These are phyloP conservation scores for Mentha longifolia DNA, from an alignment of 257 asterid species.

Conservation along the genomic window DNA sequence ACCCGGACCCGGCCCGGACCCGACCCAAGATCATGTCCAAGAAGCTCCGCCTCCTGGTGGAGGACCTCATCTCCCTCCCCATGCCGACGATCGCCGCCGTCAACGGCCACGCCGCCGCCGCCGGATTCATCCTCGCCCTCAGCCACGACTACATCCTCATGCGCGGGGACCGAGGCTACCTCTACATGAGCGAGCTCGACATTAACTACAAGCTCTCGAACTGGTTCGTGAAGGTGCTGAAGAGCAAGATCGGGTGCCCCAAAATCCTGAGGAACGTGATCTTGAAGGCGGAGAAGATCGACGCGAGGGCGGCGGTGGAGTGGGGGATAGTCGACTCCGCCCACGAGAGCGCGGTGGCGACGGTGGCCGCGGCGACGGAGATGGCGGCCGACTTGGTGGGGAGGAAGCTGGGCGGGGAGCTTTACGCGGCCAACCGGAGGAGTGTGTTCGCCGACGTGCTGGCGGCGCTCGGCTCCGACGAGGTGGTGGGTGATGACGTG, in stretches of 20 bases:
- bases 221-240: constrained; percentile 56
- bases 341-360: constrained; percentile 49
- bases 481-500: constrained; percentile 34
- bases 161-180: constrained; percentile 60
- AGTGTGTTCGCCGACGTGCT: constrained; percentile 41
- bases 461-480: constrained; percentile 43
- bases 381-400: constrained; percentile 49
- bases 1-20: constrained; percentile 27
- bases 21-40: constrained; percentile 44
- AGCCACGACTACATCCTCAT: constrained; percentile 66
- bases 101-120: constrained; percentile 68
- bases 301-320: constrained; percentile 49
- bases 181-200: constrained; percentile 71
- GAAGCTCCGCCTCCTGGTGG: constrained; percentile 55
- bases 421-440: constrained; percentile 52
- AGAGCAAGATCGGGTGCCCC: constrained; percentile 46
- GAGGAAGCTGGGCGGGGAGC: constrained; percentile 51
- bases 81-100: constrained; percentile 88
- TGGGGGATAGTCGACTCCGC: constrained; percentile 62
- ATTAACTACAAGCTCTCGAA: constrained; percentile 31
- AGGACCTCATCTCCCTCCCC: constrained; percentile 60
- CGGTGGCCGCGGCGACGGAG: constrained; percentile 53
- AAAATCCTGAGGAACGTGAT: constrained; percentile 54
- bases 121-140: constrained; percentile 59
- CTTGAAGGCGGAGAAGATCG: constrained; percentile 47